Evolutionary conservation across 2,329 filamentous ascomycete species (phyloP).

Genomic region (Zarea fungicola): DNA sequence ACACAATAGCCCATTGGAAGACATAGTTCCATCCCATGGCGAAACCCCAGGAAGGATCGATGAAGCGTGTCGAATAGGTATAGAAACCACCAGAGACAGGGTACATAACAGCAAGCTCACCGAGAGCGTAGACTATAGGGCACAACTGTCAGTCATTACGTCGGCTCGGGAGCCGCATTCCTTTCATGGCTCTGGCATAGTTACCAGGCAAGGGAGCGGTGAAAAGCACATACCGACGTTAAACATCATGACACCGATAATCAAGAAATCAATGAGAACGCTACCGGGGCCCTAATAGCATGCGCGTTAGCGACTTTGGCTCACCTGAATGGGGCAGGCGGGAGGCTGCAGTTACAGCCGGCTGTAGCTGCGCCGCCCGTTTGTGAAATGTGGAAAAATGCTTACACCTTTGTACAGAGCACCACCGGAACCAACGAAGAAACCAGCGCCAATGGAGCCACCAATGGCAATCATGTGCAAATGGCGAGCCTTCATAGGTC

Average conservation of each 20-base stretch:
- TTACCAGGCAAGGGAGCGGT: neutral
- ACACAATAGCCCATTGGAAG: slow-evolving; percentile 45
- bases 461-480: slow-evolving; percentile 60
- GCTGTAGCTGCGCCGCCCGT: no score
- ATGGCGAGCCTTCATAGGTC: slow-evolving; percentile 51
- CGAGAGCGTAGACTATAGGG: slow-evolving; percentile 48
- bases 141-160: neutral
- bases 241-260: slow-evolving; percentile 57
- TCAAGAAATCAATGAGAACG: slow-evolving; percentile 45
- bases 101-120: slow-evolving; percentile 57
- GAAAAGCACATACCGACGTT: slow-evolving; percentile 39
- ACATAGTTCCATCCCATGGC: slow-evolving; percentile 46
- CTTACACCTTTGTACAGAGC: slow-evolving; percentile 48
- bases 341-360: neutral
- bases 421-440: slow-evolving; percentile 55
- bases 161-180: no score
- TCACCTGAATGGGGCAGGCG: neutral
- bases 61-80: slow-evolving; percentile 55
- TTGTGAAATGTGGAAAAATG: slow-evolving; percentile 9
- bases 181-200: neutral
- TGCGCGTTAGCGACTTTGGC: slow-evolving; percentile 1
- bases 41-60: slow-evolving; percentile 56
- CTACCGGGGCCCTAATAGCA: slow-evolving; percentile 32
- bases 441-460: slow-evolving; percentile 57
- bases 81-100: slow-evolving; percentile 60